Base-by-base conservation (phyloP, 441 rosid genomes). In the Metrosideros polymorpha region DNA sequence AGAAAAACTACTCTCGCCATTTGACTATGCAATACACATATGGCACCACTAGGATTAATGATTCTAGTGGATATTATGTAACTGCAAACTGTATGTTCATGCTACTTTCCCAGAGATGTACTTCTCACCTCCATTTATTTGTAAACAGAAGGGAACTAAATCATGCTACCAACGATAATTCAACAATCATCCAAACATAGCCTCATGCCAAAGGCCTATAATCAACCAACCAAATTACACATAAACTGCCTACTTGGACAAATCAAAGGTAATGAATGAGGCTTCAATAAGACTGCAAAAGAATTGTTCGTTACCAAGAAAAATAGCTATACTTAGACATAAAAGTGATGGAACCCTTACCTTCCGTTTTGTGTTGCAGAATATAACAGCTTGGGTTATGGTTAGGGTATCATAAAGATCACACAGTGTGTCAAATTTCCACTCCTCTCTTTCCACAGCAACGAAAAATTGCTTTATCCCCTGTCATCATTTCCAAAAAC, bases 361-460 rank as follows among this genome's bases (percentile, higher is more conserved):
- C 99, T 96, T 98, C 86, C 97, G 90, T 90, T 96, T 98, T 12
- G 98, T 98, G 91, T 96, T 98, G 95, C 99, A 98, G 92, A 98
- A 98, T 85, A 97, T 96, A 91, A 98, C 98, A 86, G 99, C 98
- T 91, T 95, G 99, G 12, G 98, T 95, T 83, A 97, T 95, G n/a
- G 97, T 96, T 59, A 97, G 95, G 47, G 98, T 96, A 85, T 97
- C 99, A 89, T 97, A 96, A 84, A 95, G 99, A 91, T 98, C 99
- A 87, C 97, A 94, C 10, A 98, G 91, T 1, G 99, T 98, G 90
- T 98, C 99, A 91, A 98, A 98, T 89, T 98, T 98, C 99, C 99
- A 98, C 51, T 98, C 99, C 89, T 98, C 99, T 85, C 93, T 93
- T 93, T 98, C 99, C 88, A 98, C 99, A 6, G 97, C 97, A 82